phyloP scores from a whole-genome alignment of 1,284 basidiomycete genomes.

The Moniliella sp. region DNA sequence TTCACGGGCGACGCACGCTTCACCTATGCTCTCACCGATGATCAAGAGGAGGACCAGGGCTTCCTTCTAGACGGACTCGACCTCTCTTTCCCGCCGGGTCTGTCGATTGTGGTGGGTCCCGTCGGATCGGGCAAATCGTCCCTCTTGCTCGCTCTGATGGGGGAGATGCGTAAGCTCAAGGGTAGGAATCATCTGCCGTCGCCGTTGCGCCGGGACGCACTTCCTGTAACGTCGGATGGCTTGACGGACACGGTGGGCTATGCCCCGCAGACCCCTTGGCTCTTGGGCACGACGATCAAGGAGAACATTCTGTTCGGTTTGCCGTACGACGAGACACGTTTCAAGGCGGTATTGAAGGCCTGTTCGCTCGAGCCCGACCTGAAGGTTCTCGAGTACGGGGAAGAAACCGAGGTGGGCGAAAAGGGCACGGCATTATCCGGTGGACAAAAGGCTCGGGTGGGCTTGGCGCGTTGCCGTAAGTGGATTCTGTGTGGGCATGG shows the following conservation, averaged over 20 bases:
- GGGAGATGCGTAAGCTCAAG: slow-evolving; percentile 38
- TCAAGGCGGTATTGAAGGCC: slow-evolving; percentile 54
- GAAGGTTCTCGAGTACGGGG: slow-evolving; percentile 75
- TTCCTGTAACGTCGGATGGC: slow-evolving; percentile 39
- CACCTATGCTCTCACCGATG: slow-evolving; percentile 22
- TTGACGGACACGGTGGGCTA: slow-evolving; percentile 59
- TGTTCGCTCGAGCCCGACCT: slow-evolving; percentile 63
- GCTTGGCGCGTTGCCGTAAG: slow-evolving; percentile 56
- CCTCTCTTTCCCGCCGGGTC: slow-evolving; percentile 42
- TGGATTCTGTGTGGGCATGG: no score
- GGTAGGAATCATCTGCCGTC: slow-evolving; percentile 41
- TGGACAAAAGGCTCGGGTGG: slow-evolving; percentile 68
- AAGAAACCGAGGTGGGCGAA: slow-evolving; percentile 74
- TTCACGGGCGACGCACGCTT: slow-evolving; percentile 38
- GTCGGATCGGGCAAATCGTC: slow-evolving; percentile 39
- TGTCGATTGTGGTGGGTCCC: slow-evolving; percentile 47
- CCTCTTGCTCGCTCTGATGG: slow-evolving; percentile 43
- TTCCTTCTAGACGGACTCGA: slow-evolving; percentile 40
- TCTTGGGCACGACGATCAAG: slow-evolving; percentile 75
- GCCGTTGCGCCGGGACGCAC: slow-evolving; percentile 34
- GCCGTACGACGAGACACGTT: slow-evolving; percentile 56
- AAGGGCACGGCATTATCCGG: slow-evolving; percentile 49
- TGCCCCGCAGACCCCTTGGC: slow-evolving; percentile 78
- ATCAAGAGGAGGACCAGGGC: slow-evolving; percentile 3
- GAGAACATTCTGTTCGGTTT: slow-evolving; percentile 80